phyloP scores from a whole-genome alignment of 1,139 yeast species.

The Candida sojae region DNA sequence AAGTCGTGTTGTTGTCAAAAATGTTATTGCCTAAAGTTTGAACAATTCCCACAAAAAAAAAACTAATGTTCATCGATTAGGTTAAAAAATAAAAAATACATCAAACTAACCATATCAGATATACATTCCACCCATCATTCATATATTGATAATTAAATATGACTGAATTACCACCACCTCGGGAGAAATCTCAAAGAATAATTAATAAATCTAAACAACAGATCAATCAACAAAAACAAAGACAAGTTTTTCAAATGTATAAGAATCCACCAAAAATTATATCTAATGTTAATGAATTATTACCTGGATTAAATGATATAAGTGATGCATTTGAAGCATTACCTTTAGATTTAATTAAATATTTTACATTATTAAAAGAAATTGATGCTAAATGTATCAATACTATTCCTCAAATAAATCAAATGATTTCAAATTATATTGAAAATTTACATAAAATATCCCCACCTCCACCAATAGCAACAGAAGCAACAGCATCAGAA shows the following conservation, averaged over 20 bases:
- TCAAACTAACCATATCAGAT: too few species aligned
- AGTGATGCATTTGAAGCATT: conserved; percentile 90
- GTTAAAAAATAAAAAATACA: not conserved
- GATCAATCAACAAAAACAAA: not conserved
- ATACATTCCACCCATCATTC: too few species aligned
- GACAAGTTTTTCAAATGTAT: not conserved
- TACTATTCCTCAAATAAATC: conserved; percentile 67
- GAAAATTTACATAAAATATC: conserved; percentile 34
- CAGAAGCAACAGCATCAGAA: conserved; percentile 3
- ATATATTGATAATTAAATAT: not conserved
- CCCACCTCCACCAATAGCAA: not conserved
- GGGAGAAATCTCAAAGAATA: conserved; percentile 51
- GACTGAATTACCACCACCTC: conserved; percentile 44
- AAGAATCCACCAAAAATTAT: conserved; percentile 14
- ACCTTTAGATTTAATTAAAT: conserved; percentile 80
- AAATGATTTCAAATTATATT: conserved; percentile 58
- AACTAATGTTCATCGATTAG: not conserved
- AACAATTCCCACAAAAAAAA: not conserved
- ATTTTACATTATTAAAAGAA: conserved; percentile 85
- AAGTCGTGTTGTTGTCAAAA: too few species aligned
- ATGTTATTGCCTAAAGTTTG: too few species aligned
- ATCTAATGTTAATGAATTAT: conserved; percentile 45
- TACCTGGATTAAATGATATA: conserved; percentile 90
- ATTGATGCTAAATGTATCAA: conserved; percentile 92
- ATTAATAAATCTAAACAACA: conserved; percentile 31